Percentiles rank a stretch among this genome's conserved stretches.
These are phyloP conservation scores for Colletotrichum nymphaeae DNA, from an alignment of 2,329 filamentous ascomycete genomes.

Conservation along the genomic window DNA sequence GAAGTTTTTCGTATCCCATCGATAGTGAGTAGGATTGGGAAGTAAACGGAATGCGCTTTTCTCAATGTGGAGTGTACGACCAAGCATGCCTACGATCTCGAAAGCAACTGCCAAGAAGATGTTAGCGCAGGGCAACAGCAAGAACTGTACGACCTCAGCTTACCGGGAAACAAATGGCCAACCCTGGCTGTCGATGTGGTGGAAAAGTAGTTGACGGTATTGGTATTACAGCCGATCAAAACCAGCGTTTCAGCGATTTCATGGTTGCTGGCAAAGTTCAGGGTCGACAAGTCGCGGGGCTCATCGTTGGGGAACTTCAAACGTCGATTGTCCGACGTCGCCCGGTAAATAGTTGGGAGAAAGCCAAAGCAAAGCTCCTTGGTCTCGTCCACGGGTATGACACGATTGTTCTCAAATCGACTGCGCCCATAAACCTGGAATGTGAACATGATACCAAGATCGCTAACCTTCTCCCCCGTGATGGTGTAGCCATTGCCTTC, in stretches of 20 bases:
- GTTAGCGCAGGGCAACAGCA: background rate
- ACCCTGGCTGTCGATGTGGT: constrained; percentile 50
- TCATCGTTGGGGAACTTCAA: constrained; percentile 53
- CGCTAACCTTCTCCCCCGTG: constrained; percentile 56
- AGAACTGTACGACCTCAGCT: constrained; percentile 20
- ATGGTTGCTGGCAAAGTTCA: constrained; percentile 60
- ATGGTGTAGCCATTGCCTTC: constrained; percentile 67
- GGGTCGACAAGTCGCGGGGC: constrained; percentile 52
- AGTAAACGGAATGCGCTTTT: constrained; percentile 64
- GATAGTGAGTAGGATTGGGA: constrained; percentile 66
- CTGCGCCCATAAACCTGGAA: constrained; percentile 63
- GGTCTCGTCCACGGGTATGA: constrained; percentile 64
- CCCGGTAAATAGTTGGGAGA: constrained; percentile 64
- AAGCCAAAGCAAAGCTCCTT: constrained; percentile 68
- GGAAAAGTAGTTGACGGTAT: constrained; percentile 58
- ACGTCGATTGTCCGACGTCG: constrained; percentile 51
- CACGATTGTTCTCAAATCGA: constrained; percentile 59
- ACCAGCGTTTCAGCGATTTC: constrained; percentile 65
- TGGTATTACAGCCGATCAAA: constrained; percentile 64
- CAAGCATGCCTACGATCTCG: constrained; percentile 69
- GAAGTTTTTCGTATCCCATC: constrained; percentile 64
- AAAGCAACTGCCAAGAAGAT: constrained; percentile 60
- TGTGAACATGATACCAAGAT: constrained; percentile 65
- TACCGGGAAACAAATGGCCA: constrained; percentile 63
- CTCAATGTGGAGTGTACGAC: constrained; percentile 60